A percentile compares a stretch with the other conserved stretches of the same genome.
phyloP scores from a whole-genome alignment of 1,284 basidiomycete genomes.

The Cystobasidium sp. region DNA sequence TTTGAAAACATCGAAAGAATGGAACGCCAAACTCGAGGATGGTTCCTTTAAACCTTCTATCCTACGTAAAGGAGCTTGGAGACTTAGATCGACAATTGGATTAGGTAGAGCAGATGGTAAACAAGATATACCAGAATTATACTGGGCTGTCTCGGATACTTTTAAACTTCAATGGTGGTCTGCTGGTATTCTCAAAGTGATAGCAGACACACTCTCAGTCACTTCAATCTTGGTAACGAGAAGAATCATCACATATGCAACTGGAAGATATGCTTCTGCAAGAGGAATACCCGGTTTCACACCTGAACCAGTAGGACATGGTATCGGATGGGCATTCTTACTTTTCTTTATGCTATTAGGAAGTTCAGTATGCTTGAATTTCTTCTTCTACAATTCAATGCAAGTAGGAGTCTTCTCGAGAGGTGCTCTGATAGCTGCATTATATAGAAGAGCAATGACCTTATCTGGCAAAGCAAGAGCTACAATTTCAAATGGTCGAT shows the following conservation, averaged over 20 bases:
- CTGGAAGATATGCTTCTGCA: conserved; percentile 66
- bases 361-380: conserved; percentile 64
- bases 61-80: conserved; percentile 46
- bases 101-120: conserved; percentile 65
- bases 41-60: conserved; percentile 48
- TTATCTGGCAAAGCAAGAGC: conserved; percentile 82
- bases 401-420: conserved; percentile 79
- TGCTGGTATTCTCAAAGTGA: conserved; percentile 72
- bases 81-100: conserved; percentile 22
- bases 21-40: conserved; percentile 54
- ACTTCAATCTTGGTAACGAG: conserved; percentile 78
- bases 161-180: conserved; percentile 83
- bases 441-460: conserved; percentile 78
- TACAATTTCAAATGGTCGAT: conserved; percentile 78
- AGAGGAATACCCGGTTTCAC: conserved; percentile 61
- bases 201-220: conserved; percentile 68
- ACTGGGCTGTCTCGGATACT: conserved; percentile 77
- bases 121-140: conserved; percentile 67
- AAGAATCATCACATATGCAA: conserved; percentile 76
- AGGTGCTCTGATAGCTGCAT: conserved; percentile 83
- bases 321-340: conserved; percentile 69
- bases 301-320: conserved; percentile 68
- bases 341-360: conserved; percentile 73
- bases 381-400: conserved; percentile 68
- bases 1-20: conserved; percentile 50